Conservation (phyloP, 2,329 filamentous ascomycete species). For the Microdochium nivale region DNA sequence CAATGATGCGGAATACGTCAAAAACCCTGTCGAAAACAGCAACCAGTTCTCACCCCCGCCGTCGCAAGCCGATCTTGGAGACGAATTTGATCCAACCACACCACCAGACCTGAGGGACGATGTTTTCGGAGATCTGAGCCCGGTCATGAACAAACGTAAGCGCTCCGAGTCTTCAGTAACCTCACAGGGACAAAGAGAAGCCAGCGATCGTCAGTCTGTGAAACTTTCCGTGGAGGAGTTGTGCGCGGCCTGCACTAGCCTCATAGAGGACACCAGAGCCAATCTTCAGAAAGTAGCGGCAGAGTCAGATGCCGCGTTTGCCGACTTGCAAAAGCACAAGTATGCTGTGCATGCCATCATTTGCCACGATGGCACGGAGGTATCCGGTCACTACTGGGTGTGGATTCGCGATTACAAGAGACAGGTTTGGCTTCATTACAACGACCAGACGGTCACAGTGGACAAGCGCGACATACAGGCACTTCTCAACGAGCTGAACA, state of each 20-base stretch:
- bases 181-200: neutral
- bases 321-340: conserved; percentile 52
- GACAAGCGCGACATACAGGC: conserved; percentile 51
- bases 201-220: neutral
- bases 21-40: neutral
- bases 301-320: conserved; percentile 45
- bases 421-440: conserved; percentile 84
- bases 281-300: conserved; percentile 31
- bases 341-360: conserved; percentile 90
- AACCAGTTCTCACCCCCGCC: neutral
- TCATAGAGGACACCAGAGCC: conserved; percentile 33
- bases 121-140: neutral
- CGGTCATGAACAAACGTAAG: neutral
- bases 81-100: conserved; percentile 6
- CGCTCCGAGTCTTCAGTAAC: neutral
- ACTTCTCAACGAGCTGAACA: conserved; percentile 60
- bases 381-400: conserved; percentile 89
- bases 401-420: conserved; percentile 87
- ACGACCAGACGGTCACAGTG: conserved; percentile 74
- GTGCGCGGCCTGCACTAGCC: neutral
- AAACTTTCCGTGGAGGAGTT: neutral
- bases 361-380: conserved; percentile 64
- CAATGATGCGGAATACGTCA: conserved; percentile 12
- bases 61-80: conserved; percentile 3
- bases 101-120: conserved; percentile 6